A percentile compares a stretch with the other conserved stretches of the same genome.
phyloP scores from a whole-genome alignment of 495 filamentous ascomycete species.

The Aspergillus steynii region DNA sequence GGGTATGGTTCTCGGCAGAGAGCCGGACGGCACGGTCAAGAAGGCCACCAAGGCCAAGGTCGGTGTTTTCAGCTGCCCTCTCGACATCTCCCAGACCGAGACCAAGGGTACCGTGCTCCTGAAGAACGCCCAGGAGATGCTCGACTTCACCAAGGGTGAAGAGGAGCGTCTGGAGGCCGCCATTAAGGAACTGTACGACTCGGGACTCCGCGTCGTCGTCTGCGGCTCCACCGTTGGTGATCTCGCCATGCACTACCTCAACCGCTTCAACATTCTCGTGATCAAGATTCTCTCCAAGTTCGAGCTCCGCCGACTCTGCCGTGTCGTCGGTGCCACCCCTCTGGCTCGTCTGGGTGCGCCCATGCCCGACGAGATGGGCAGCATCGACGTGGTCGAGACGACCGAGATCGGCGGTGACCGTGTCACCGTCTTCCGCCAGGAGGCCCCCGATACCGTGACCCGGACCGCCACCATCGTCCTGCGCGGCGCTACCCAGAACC shows the following conservation, averaged over 20 bases:
- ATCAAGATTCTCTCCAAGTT: constrained; percentile 99
- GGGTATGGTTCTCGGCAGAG: constrained; percentile 97
- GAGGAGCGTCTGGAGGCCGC: constrained; percentile 84
- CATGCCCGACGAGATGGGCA: constrained; percentile 99
- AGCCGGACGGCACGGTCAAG: constrained; percentile 88
- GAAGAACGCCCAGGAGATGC: constrained; percentile 97
- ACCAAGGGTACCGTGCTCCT: constrained; percentile 99
- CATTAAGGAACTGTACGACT: constrained; percentile 95
- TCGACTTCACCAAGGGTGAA: constrained; percentile 97
- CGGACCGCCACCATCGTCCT: constrained; percentile 94
- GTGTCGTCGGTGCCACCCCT: constrained; percentile 94
- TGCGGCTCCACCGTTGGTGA: constrained; percentile 91
- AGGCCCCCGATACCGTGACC: constrained; percentile 85
- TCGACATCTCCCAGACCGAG: constrained; percentile 95
- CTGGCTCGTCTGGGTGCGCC: constrained; percentile 93
- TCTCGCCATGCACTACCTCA: constrained; percentile 95
- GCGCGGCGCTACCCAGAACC: constrained; percentile 94
- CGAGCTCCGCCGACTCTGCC: constrained; percentile 88
- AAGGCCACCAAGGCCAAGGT: constrained; percentile 92
- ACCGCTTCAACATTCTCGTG: constrained; percentile 91
- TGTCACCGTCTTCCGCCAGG: constrained; percentile 97
- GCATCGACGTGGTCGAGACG: constrained; percentile 92
- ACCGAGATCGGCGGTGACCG: constrained; percentile 98
- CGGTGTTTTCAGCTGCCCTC: constrained; percentile 92
- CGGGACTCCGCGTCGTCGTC: constrained; percentile 86